Evolutionary conservation across 2,329 filamentous ascomycete species (phyloP).

Genomic region (Penicillium paneum): DNA sequence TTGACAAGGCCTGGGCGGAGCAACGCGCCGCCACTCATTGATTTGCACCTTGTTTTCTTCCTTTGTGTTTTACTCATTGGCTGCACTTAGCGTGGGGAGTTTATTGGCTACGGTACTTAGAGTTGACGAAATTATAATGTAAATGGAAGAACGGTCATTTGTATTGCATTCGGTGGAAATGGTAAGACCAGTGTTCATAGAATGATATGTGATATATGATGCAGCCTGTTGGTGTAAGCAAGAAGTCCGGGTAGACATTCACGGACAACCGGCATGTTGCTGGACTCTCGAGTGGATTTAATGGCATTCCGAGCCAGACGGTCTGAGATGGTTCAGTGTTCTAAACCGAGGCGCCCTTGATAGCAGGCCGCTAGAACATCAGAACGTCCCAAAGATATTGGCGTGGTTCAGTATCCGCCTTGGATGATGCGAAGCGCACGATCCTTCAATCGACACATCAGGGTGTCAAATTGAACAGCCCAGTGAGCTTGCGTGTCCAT

Average conservation of each 20-base stretch:
- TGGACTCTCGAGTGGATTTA: not conserved
- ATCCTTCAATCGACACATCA: not conserved
- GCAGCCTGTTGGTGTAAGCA: not conserved
- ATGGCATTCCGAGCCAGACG: not conserved
- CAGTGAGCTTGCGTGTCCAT: not conserved
- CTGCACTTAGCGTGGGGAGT: not conserved
- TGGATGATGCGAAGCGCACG: not conserved
- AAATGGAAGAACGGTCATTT: not conserved
- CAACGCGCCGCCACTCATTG: constrained; percentile 12
- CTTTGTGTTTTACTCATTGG: not conserved
- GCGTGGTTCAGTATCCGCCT: not conserved
- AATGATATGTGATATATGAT: not conserved
- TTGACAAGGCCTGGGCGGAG: constrained; percentile 40
- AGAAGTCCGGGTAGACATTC: not conserved
- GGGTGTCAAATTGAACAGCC: not conserved
- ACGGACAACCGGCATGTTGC: not conserved
- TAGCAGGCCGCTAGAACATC: not conserved
- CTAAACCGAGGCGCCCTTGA: not conserved
- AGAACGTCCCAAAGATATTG: not conserved
- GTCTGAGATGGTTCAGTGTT: not conserved
- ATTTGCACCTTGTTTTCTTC: not conserved
- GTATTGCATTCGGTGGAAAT: not conserved
- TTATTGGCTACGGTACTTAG: not conserved
- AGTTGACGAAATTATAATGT: not conserved
- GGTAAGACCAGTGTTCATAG: not conserved